Evolutionary conservation across 345 rosid species (phyloP).

Genomic region (Rhodamnia argentea): DNA sequence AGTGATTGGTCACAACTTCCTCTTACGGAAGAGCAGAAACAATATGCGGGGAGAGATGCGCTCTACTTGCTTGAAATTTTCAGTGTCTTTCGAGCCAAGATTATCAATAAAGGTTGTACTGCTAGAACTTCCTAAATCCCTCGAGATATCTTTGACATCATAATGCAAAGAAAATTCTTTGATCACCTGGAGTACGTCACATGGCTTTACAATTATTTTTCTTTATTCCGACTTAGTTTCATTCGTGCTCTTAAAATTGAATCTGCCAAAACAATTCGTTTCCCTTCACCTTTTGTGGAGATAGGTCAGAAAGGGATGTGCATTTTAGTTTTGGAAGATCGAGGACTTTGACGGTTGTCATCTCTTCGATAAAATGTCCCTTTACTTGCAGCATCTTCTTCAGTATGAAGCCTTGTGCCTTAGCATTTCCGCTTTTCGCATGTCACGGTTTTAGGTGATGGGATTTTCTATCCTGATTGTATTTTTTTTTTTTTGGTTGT

Average conservation of each 20-base stretch:
- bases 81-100: conserved; percentile 33
- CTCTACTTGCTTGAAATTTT: conserved; percentile 78
- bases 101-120: conserved; percentile 44
- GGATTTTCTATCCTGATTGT: not conserved
- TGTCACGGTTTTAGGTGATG: not conserved
- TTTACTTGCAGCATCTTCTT: not conserved
- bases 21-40: conserved; percentile 88
- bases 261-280: not conserved
- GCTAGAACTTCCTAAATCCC: not conserved
- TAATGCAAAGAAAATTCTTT: not conserved
- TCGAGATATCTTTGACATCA: not conserved
- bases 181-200: not conserved
- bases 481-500: not conserved
- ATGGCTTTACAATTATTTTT: not conserved
- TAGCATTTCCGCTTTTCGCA: not conserved
- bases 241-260: not conserved
- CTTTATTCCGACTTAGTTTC: not conserved
- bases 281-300: not conserved
- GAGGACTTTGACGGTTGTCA: not conserved
- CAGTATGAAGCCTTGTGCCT: not conserved
- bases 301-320: not conserved
- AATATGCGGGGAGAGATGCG: conserved; percentile 78
- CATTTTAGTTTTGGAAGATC: not conserved
- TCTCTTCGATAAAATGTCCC: not conserved
- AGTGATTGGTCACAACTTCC: conserved; percentile 97